A percentile compares a stretch with the other conserved stretches of the same genome.
phyloP scores from a whole-genome alignment of 768 basidiomycete species.

The Lentinus brumalis region DNA sequence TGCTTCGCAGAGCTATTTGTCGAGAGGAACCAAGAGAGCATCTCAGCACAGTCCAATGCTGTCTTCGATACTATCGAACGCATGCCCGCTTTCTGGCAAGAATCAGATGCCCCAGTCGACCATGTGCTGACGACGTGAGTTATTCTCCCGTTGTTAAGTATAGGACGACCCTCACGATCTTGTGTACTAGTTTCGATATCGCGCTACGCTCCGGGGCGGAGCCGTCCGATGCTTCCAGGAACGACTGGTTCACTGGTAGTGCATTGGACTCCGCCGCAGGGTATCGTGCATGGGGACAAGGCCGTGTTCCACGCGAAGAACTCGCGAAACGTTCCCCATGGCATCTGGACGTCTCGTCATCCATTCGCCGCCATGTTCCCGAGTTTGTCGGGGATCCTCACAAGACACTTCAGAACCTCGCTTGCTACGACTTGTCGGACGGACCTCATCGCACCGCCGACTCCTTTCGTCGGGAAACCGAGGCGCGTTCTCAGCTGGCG shows the following conservation, averaged over 20 bases:
- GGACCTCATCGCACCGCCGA: slow-evolving; percentile 39
- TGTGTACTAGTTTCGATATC: slow-evolving; percentile 57
- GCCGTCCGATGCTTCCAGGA: slow-evolving; percentile 42
- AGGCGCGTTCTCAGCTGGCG: slow-evolving; percentile 61
- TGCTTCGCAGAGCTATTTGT: slow-evolving; percentile 24
- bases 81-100: slow-evolving; percentile 60
- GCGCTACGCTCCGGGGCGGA: slow-evolving; percentile 56
- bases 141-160: neutral
- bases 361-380: slow-evolving; percentile 45
- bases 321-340: slow-evolving; percentile 50
- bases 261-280: slow-evolving; percentile 53
- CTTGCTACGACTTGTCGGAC: slow-evolving; percentile 44
- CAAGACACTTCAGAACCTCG: slow-evolving; percentile 41
- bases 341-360: slow-evolving; percentile 51
- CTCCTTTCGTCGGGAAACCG: slow-evolving; percentile 50
- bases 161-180: neutral
- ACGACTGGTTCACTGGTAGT: slow-evolving; percentile 61
- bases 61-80: slow-evolving; percentile 53
- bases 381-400: slow-evolving; percentile 38
- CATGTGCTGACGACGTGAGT: slow-evolving; percentile 64
- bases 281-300: slow-evolving; percentile 53
- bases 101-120: slow-evolving; percentile 47
- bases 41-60: slow-evolving; percentile 35
- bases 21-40: slow-evolving; percentile 7
- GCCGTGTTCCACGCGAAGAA: slow-evolving; percentile 43